These are phyloP conservation scores for Aspergillus terreus DNA, from an alignment of 2,329 filamentous ascomycete species.

Conservation along the genomic window DNA sequence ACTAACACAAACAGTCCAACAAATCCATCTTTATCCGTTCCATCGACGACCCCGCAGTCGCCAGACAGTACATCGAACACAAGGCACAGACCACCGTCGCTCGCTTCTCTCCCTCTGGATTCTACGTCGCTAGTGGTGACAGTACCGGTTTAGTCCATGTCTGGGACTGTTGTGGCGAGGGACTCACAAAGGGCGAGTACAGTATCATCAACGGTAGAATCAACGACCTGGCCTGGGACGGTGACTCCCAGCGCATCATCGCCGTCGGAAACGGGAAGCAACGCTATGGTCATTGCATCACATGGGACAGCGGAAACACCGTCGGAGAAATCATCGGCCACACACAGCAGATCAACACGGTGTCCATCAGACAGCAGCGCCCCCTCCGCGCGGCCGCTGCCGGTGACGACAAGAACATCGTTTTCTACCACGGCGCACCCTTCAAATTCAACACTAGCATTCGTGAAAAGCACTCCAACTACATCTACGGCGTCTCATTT, in stretches of 20 bases:
- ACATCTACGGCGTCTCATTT: conserved; percentile 83
- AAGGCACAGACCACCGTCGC: conserved; percentile 86
- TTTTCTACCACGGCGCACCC: conserved; percentile 89
- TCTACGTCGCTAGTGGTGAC: conserved; percentile 92
- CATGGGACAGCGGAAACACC: conserved; percentile 90
- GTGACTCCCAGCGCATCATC: conserved; percentile 92
- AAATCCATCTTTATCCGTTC: conserved; percentile 96
- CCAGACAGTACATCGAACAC: conserved; percentile 90
- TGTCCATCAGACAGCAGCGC: conserved; percentile 82
- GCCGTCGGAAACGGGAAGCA: conserved; percentile 94
- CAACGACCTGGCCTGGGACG: conserved; percentile 96
- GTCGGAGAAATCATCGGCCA: conserved; percentile 94
- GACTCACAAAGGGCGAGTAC: conserved; percentile 90
- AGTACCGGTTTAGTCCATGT: conserved; percentile 78
- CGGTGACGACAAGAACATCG: conserved; percentile 82
- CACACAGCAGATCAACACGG: conserved; percentile 83
- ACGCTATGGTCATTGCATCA: conserved; percentile 89
- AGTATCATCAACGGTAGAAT: conserved; percentile 90
- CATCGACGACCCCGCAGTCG: conserved; percentile 81
- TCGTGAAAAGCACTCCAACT: conserved; percentile 76
- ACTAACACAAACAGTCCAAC: conserved; percentile 61
- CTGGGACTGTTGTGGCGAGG: conserved; percentile 84
- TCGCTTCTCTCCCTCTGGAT: conserved; percentile 88
- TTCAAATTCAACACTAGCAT: conserved; percentile 94
- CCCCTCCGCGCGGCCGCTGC: conserved; percentile 90